These are phyloP conservation scores for Aspergillus taichungensis DNA, from an alignment of 495 filamentous ascomycete species.

Conservation along the genomic window DNA sequence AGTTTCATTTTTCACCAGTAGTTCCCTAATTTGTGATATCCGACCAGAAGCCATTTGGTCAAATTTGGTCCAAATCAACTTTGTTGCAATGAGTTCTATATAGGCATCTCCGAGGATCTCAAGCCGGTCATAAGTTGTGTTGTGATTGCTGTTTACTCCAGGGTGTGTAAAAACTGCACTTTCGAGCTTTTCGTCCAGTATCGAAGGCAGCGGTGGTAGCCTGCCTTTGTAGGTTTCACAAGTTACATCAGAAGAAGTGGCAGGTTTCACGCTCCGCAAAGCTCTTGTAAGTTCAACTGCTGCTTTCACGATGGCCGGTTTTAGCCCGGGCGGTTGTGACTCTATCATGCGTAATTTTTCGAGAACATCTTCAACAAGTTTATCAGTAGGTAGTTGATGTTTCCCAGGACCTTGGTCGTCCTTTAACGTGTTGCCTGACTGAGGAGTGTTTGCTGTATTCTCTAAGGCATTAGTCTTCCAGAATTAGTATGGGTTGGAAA, in stretches of 20 bases:
- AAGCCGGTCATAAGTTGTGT: slow-evolving; percentile 53
- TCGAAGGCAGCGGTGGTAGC: slow-evolving; percentile 48
- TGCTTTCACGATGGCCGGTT: slow-evolving; percentile 17
- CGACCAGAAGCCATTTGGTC: slow-evolving; percentile 47
- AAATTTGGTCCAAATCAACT: slow-evolving; percentile 56
- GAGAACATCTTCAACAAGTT: too few relatives aligned
- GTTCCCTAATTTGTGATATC: slow-evolving; percentile 57
- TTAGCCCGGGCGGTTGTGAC: slow-evolving; percentile 1
- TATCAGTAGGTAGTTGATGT: too few relatives aligned
- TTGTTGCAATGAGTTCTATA: slow-evolving; percentile 58
- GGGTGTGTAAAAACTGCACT: slow-evolving; percentile 61
- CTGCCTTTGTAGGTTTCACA: not conserved
- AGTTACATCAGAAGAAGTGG: not conserved
- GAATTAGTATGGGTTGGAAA: not conserved
- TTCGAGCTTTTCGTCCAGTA: slow-evolving; percentile 48
- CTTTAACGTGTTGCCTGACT: not conserved
- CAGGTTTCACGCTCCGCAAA: slow-evolving; percentile 9
- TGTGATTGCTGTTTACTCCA: slow-evolving; percentile 28
- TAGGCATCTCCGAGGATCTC: slow-evolving; percentile 74
- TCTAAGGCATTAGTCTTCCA: not conserved
- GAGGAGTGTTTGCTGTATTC: not conserved
- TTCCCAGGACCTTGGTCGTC: too few relatives aligned
- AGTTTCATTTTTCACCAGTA: slow-evolving; percentile 69
- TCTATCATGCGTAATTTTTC: not conserved
- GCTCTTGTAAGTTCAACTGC: slow-evolving; percentile 13